phyloP scores from a whole-genome alignment of 2,329 filamentous ascomycete species.

The Sporothrix inflata region DNA sequence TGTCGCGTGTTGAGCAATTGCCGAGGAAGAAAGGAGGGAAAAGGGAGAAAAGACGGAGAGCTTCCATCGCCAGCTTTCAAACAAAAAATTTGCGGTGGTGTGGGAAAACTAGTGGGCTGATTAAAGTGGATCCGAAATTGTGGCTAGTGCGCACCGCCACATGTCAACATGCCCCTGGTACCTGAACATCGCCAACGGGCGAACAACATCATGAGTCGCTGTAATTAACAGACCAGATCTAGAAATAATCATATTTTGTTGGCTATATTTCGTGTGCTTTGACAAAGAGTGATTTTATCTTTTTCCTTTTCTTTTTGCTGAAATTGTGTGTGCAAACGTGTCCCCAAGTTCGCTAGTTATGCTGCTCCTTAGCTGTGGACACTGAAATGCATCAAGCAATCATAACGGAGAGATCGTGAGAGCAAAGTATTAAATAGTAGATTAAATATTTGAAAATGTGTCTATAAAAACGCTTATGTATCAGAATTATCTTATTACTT shows the following conservation, averaged over 20 bases:
- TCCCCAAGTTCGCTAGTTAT: neutral
- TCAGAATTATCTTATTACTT: neutral
- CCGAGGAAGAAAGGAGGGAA: constrained; percentile 5
- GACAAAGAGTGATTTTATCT: too few relatives aligned
- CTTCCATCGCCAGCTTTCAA: constrained; percentile 7
- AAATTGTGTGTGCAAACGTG: neutral
- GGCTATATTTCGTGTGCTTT: too few relatives aligned
- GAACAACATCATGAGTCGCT: neutral
- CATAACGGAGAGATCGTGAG: neutral
- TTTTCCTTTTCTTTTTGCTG: neutral
- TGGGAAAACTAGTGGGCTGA: constrained; percentile 6
- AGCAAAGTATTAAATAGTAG: neutral
- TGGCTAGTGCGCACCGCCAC: constrained; percentile 22
- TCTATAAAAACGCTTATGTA: neutral
- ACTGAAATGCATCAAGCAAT: neutral
- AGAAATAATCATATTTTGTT: neutral
- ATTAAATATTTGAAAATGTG: neutral
- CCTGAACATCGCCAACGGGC: neutral
- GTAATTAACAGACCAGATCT: neutral
- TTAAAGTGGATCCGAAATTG: neutral
- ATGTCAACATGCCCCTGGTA: neutral
- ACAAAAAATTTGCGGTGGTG: constrained; percentile 10
- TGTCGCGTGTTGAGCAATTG: constrained; percentile 19
- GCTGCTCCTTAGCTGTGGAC: neutral
- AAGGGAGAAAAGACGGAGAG: constrained; percentile 4